Evolutionary conservation across 129 eudicot genomes (phyloP), one percentile per base, ranked within the genome.

Genomic region (Arctium minus): DNA sequence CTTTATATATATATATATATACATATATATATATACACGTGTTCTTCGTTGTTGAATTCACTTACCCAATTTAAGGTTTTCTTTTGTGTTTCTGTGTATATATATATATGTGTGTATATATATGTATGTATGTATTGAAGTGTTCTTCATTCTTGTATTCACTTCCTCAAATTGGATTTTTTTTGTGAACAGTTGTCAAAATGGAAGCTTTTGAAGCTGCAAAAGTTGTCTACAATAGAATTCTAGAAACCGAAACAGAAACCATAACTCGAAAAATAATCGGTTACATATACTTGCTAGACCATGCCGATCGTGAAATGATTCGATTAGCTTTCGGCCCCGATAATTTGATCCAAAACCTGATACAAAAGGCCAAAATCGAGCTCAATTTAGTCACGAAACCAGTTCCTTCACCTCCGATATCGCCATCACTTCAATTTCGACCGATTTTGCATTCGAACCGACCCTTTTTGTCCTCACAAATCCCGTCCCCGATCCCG

Each of bases 181-280:
- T n/a, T 84, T 76, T 84, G 2, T 73, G 73, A 33, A 35, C 84
- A 72, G 89, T 85, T 79, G 79, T 74, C 33, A 85, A 85, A 81
- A 92, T 90, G 94, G 94, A 90, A 77, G 39, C 88, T 40, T 77
- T 80, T 46, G 94, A 90, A 71, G 92, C 97, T 72, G 85, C 87
- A 36, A 89, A 87, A 79, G 68, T 84, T 80, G 84, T 92, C 15
- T 82, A 87, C 75, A 79, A 79, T 12, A 90, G 90, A 85, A 91
- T 92, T 62, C 77, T 81, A 68, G 84, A 79, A 76, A 78, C 91
- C 29, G 94, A 90, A 80, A 77, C 94, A 15, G 94, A 92, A 36
- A 67, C 85, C 8, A 65, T 86, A 0, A 91, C 93, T 37, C 83
- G 74, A 48, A 88, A 87, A 84, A 87, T 92, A 22, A 81, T 89